Base-by-base conservation (phyloP, 2,329 filamentous ascomycete genomes). In the Camillea tinctor region DNA sequence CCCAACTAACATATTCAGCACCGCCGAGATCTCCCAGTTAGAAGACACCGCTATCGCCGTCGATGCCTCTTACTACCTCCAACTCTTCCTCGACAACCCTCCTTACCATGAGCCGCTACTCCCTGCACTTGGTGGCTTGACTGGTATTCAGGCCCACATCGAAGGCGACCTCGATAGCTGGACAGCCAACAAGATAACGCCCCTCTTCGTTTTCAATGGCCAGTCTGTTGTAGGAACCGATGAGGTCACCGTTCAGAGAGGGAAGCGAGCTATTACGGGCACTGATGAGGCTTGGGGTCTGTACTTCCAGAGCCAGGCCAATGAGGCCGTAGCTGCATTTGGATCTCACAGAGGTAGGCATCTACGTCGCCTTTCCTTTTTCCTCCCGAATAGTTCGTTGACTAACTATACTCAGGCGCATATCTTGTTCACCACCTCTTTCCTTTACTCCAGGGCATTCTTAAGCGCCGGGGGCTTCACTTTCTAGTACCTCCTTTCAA, bases 171-270 rank as follows among this genome's bases (percentile, higher is more conserved):
- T 99, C 26, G 84, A 90, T 61, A 80, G 81, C 60, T 92, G 95
- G 81, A 85, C 86, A 62, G 82, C 84, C 52, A 79, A 88, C 69
- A 84, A 85, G 20, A 88, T 96, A 56, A 86, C 81, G n/a, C 91
- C 91, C 1, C 80, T 96, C 64, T 98, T 99, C 74, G 83, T 99
- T 55, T 99, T 99, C 76, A 91, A 94, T 74, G 95, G 95, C 40
- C 85, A 97, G 69, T 87, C 92, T 48, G 84, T 93, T 62, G 87
- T 88, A 48, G 90, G 90, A 59, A 89, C 91, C 70, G 88, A 93
- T 69, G 87, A 91, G 52, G 81, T 88, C 61, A 80, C 87, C 22
- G 81, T 89, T 57, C 83, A 87, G 66, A 84, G 85, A 52, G 86
- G 85, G 23, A 84, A 84, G 54, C 81, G 82, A 26, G 90, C 92